phyloP scores from a whole-genome alignment of 163 green algal species.

The Chlamydomonas reinhardtii region DNA sequence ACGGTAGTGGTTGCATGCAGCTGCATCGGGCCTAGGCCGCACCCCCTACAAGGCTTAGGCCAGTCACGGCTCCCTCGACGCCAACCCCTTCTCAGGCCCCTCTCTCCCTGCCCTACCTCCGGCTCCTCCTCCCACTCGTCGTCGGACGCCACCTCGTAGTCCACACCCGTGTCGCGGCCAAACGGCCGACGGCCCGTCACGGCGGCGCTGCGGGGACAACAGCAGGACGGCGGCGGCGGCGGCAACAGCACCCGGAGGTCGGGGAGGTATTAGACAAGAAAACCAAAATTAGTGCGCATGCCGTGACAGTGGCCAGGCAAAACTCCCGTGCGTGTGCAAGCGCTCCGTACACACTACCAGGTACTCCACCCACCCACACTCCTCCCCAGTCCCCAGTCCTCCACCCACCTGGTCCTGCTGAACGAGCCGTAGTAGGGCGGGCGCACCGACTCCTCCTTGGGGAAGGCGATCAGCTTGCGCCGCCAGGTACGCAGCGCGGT shows the following conservation, averaged over 20 bases:
- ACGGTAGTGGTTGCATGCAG: too few species aligned
- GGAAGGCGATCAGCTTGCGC: constrained; percentile 63
- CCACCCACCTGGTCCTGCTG: constrained; percentile 32
- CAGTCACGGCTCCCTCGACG: too few species aligned
- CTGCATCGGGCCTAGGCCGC: too few species aligned
- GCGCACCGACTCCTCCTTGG: constrained; percentile 41
- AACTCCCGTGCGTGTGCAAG: too few species aligned
- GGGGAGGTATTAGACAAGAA: too few species aligned
- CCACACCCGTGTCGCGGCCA: constrained; percentile 54
- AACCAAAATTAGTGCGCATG: too few species aligned
- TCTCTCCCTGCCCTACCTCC: constrained; percentile 61
- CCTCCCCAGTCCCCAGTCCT: too few species aligned
- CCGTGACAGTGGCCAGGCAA: too few species aligned
- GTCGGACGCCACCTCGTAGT: constrained; percentile 79
- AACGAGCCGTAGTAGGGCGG: constrained; percentile 64
- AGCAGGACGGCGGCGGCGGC: not conserved
- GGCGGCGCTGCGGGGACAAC: constrained; percentile 6
- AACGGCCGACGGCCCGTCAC: constrained; percentile 54
- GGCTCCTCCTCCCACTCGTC: constrained; percentile 82
- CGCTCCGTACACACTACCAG: not conserved
- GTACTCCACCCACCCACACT: too few species aligned
- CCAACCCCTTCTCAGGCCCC: too few species aligned
- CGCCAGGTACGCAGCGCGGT: constrained; percentile 51
- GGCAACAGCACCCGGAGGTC: too few species aligned
- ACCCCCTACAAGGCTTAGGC: too few species aligned